Conservation (phyloP, 2,329 filamentous ascomycete genomes). For the Huntiella bhutanensis region DNA sequence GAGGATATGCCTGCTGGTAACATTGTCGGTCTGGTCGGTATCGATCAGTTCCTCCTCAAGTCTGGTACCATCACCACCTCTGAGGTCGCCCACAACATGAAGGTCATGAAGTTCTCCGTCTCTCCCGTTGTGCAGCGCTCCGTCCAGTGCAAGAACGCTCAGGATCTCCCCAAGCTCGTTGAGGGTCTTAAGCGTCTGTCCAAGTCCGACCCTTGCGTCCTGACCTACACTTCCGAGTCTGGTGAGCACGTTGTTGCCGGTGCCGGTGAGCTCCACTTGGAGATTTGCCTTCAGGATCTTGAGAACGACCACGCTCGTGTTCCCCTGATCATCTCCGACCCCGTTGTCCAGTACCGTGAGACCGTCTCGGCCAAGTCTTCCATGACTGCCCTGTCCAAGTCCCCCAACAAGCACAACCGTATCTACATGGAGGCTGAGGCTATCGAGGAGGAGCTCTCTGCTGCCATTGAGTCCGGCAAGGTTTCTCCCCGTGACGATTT, state of each 20-base stretch:
- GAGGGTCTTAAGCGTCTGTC: constrained; percentile 99
- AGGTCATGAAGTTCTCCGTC: constrained; percentile 99
- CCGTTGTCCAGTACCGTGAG: constrained; percentile 97
- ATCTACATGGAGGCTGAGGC: constrained; percentile 89
- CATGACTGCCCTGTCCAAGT: constrained; percentile 97
- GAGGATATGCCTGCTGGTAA: constrained; percentile 98
- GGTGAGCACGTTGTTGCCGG: constrained; percentile 98
- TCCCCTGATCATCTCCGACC: constrained; percentile 92
- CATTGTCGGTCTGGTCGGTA: constrained; percentile 98
- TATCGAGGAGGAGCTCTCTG: constrained; percentile 75
- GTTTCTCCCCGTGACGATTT: constrained; percentile 93
- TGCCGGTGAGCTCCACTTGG: constrained; percentile 97
- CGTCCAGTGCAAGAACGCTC: constrained; percentile 99
- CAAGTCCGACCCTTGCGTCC: constrained; percentile 97
- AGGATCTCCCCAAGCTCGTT: constrained; percentile 98
- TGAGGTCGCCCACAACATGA: constrained; percentile 97
- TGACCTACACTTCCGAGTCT: constrained; percentile 74
- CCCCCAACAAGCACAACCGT: constrained; percentile 99
- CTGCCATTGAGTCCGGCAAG: constrained; percentile 81
- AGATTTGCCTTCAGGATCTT: constrained; percentile 99
- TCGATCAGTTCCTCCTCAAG: constrained; percentile 99
- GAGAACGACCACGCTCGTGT: constrained; percentile 99
- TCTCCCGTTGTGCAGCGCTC: constrained; percentile 96
- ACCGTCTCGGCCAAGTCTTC: constrained; percentile 67
- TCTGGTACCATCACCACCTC: constrained; percentile 96